Evolutionary conservation across 257 asterid species (phyloP).

Genomic region (Capsicum baccatum): DNA sequence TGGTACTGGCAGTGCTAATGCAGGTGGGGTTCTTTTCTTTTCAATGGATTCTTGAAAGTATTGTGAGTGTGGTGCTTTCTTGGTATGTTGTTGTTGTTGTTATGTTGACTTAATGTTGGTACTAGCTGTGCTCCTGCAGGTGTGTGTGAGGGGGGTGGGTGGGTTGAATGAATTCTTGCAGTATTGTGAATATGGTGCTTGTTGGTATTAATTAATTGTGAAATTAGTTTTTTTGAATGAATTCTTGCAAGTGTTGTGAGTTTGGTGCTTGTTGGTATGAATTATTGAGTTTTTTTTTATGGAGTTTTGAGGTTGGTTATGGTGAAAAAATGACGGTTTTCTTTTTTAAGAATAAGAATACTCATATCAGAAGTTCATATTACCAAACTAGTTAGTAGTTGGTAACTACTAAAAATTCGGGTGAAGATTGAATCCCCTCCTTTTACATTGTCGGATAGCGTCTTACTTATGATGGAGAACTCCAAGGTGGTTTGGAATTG

Average conservation of each 20-base stretch:
- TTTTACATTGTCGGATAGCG: too few relatives aligned
- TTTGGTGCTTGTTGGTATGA: not conserved
- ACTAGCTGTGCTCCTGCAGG: not conserved
- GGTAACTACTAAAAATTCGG: too few relatives aligned
- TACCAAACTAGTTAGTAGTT: too few relatives aligned
- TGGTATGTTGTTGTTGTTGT: too few relatives aligned
- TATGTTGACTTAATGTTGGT: not conserved
- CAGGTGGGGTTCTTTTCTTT: conserved; percentile 48
- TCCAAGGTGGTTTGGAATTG: too few relatives aligned
- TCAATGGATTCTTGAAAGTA: not conserved
- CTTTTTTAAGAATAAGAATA: too few relatives aligned
- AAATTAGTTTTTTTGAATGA: not conserved
- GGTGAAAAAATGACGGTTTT: too few relatives aligned
- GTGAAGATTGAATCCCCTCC: too few relatives aligned
- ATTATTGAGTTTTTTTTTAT: not conserved
- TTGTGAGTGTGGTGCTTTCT: not conserved
- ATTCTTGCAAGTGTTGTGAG: not conserved
- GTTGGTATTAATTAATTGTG: not conserved
- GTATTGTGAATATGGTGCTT: not conserved
- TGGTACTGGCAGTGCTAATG: conserved; percentile 97
- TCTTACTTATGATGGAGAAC: too few relatives aligned
- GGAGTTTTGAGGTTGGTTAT: not conserved
- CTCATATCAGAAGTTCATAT: too few relatives aligned
- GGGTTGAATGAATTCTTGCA: too few relatives aligned
- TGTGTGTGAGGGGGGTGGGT: too few relatives aligned